A percentile compares a stretch with the other conserved stretches of the same genome.
phyloP scores from a whole-genome alignment of 2,329 filamentous ascomycete genomes.

The Xylariaceae sp. region DNA sequence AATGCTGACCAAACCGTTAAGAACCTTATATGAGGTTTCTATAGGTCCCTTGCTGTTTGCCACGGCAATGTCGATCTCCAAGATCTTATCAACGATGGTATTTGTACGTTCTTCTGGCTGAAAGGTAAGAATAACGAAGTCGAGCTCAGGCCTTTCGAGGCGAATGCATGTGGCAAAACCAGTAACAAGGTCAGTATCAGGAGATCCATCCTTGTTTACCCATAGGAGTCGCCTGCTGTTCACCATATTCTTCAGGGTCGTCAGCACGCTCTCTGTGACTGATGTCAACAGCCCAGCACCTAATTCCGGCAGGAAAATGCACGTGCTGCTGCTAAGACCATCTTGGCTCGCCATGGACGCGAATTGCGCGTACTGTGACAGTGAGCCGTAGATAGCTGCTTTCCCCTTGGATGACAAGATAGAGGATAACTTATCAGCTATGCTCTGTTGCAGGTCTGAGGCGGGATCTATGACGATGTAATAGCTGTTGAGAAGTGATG shows the following conservation, averaged over 20 bases:
- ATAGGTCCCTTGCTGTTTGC: constrained; percentile 1
- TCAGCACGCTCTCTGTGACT: constrained; percentile 10
- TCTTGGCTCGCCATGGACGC: constrained; percentile 8
- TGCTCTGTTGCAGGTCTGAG: constrained; percentile 1
- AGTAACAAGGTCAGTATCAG: constrained; percentile 12
- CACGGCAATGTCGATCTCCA: constrained; percentile 9
- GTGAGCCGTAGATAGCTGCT: neutral
- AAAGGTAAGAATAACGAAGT: constrained; percentile 13
- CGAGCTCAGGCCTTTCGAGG: constrained; percentile 11
- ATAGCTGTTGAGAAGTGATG: constrained; percentile 4
- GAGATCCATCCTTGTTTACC: constrained; percentile 16
- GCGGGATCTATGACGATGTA: neutral
- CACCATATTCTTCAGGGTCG: constrained; percentile 8
- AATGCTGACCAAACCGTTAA: constrained; percentile 5
- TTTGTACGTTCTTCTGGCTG: neutral
- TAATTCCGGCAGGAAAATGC: constrained; percentile 17
- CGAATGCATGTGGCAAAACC: constrained; percentile 16
- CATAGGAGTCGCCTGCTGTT: constrained; percentile 16
- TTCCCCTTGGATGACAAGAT: neutral
- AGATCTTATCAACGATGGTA: constrained; percentile 1
- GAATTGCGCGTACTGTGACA: constrained; percentile 4
- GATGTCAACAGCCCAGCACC: neutral
- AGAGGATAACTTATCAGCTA: constrained; percentile 8
- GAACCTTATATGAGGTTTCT: constrained; percentile 13
- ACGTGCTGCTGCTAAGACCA: constrained; percentile 5